phyloP scores from a whole-genome alignment of 2,329 filamentous ascomycete genomes.

The Trichoderma afroharzianum region DNA sequence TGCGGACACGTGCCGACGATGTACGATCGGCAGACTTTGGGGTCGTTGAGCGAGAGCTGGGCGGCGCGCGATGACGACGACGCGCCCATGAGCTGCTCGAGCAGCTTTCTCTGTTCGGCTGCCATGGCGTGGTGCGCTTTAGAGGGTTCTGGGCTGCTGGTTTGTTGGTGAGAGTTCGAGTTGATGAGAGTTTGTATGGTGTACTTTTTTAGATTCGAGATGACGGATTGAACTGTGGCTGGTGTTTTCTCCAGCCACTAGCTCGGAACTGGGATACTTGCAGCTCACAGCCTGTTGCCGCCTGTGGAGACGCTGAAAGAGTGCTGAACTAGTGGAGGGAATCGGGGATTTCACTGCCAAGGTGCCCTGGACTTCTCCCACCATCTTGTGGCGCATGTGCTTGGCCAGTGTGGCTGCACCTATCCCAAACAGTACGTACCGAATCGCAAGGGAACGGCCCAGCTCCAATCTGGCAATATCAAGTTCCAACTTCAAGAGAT shows the following conservation, averaged over 20 bases:
- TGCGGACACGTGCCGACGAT: conserved; percentile 92
- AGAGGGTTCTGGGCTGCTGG: not conserved
- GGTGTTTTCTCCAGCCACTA: not conserved
- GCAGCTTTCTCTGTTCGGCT: conserved; percentile 95
- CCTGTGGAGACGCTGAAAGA: not conserved
- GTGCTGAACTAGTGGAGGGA: not conserved
- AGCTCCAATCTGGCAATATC: conserved; percentile 13
- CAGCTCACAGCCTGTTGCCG: not conserved
- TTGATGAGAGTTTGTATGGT: not conserved
- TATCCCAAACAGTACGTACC: not conserved
- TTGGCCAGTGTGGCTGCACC: not conserved
- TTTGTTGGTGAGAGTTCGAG: not conserved
- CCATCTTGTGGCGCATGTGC: conserved; percentile 3
- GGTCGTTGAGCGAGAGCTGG: conserved; percentile 83
- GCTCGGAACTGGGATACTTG: not conserved
- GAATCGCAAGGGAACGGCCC: not conserved
- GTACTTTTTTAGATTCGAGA: conserved; percentile 7
- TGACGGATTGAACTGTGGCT: conserved; percentile 15
- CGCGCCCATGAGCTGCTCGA: conserved; percentile 91
- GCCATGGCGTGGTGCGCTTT: conserved; percentile 60
- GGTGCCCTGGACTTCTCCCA: not conserved
- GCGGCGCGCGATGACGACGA: conserved; percentile 69
- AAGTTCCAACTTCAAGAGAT: conserved; percentile 21
- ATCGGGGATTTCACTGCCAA: not conserved
- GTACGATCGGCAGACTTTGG: conserved; percentile 93